Evolutionary conservation across 331 rosid species (phyloP).

Genomic region (Telfairia occidentalis): DNA sequence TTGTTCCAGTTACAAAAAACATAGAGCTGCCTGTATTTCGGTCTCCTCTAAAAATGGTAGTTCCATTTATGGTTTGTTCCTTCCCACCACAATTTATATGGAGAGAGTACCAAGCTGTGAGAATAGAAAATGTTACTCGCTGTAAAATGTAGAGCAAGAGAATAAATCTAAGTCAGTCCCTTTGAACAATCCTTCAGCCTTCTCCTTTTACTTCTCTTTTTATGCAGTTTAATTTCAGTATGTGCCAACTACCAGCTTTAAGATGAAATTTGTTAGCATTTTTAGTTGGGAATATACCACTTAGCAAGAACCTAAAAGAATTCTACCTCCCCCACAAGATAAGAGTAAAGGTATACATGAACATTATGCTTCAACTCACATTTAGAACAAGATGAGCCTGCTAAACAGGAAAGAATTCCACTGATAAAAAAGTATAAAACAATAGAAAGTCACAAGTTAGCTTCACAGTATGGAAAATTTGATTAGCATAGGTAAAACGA

Average conservation of each 20-base stretch:
- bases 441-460: slow-evolving; percentile 16
- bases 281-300: not conserved
- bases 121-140: not conserved
- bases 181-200: not conserved
- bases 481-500: not conserved
- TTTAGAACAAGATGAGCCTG: slow-evolving; percentile 30
- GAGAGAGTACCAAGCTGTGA: slow-evolving; percentile 32
- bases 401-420: slow-evolving; percentile 40
- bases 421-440: slow-evolving; percentile 24
- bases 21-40: slow-evolving; percentile 18
- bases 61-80: slow-evolving; percentile 19
- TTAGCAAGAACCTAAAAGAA: not conserved
- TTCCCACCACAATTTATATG: slow-evolving; percentile 67
- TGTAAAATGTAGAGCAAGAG: not conserved
- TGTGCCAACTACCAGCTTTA: not conserved
- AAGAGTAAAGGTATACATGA: not conserved
- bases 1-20: slow-evolving; percentile 11
- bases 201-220: not conserved
- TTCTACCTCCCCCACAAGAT: not conserved
- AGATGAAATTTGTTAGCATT: not conserved
- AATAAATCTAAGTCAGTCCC: not conserved
- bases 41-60: slow-evolving; percentile 28
- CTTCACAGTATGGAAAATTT: slow-evolving; percentile 7
- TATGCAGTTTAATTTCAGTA: not conserved
- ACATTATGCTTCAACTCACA: slow-evolving; percentile 36